Evolutionary conservation across 1,139 yeast genomes (phyloP).

Genomic region (Saccharomycopsis crataegensis): DNA sequence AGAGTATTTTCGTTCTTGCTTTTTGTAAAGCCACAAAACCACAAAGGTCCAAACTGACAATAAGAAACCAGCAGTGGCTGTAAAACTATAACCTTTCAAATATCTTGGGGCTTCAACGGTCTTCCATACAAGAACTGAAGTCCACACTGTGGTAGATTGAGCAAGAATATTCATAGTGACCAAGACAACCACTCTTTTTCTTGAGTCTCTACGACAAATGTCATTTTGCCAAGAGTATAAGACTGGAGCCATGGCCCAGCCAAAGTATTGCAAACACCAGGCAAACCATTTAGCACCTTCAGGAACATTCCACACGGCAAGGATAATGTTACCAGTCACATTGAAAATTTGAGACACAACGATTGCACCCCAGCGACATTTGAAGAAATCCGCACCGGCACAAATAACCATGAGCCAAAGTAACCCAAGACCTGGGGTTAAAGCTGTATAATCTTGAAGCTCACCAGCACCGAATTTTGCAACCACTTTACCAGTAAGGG

Average conservation of each 20-base stretch:
- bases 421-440: constrained; percentile 48
- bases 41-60: constrained; percentile 22
- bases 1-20: constrained; percentile 37
- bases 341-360: constrained; percentile 42
- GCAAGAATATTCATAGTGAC: constrained; percentile 35
- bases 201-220: constrained; percentile 34
- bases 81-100: constrained; percentile 30
- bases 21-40: constrained; percentile 40
- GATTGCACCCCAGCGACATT: constrained; percentile 51
- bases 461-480: constrained; percentile 32
- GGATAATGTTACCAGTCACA: constrained; percentile 32
- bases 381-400: constrained; percentile 42
- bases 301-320: constrained; percentile 41
- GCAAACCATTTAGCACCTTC: constrained; percentile 42
- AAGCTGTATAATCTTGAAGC: constrained; percentile 34
- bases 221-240: constrained; percentile 35
- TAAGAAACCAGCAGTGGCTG: constrained; percentile 26
- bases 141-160: constrained; percentile 35
- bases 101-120: constrained; percentile 24
- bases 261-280: constrained; percentile 37
- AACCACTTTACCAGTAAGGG: neutral
- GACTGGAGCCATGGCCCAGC: constrained; percentile 35
- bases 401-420: constrained; percentile 40
- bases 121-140: constrained; percentile 29
- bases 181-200: constrained; percentile 34